Evolutionary conservation across 441 rosid species (phyloP).

Genomic region (Theobroma grandiflorum): DNA sequence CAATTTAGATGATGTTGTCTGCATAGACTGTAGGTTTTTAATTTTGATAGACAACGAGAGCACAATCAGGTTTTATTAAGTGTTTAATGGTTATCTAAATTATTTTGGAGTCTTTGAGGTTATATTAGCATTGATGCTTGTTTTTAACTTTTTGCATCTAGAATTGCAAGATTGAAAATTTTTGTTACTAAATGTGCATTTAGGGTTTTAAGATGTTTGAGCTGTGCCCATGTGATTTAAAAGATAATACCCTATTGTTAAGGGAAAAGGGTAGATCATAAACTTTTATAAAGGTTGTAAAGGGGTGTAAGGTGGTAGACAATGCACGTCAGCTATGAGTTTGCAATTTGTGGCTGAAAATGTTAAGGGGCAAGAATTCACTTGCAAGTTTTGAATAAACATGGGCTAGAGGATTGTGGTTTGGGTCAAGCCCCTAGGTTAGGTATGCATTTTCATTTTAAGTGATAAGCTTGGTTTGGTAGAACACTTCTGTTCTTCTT

Average conservation of each 20-base stretch:
- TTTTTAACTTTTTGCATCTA: no score
- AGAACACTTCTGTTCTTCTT: not conserved
- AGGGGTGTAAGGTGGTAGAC: not conserved
- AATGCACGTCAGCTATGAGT: not conserved
- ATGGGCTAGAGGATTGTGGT: not conserved
- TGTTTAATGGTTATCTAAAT: conserved; percentile 11
- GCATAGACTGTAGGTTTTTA: not conserved
- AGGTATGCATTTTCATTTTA: not conserved
- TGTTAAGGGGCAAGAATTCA: not conserved
- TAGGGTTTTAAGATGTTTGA: not conserved
- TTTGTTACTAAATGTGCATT: not conserved
- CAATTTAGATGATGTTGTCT: not conserved
- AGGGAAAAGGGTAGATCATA: not conserved
- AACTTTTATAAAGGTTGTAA: not conserved
- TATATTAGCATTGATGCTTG: no score
- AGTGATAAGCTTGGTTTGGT: not conserved
- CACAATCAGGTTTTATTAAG: not conserved
- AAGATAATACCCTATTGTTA: not conserved
- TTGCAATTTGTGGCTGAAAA: not conserved
- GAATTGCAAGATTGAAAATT: no score
- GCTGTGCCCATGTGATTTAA: not conserved
- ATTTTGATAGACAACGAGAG: conserved; percentile 11
- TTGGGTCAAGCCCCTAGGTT: not conserved
- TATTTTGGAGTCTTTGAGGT: no score
- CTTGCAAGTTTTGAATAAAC: not conserved